A percentile compares a stretch with the other conserved stretches of the same genome.
Evolutionary conservation across 345 rosid genomes (phyloP).

Genomic region (Trapa bicornis): DNA sequence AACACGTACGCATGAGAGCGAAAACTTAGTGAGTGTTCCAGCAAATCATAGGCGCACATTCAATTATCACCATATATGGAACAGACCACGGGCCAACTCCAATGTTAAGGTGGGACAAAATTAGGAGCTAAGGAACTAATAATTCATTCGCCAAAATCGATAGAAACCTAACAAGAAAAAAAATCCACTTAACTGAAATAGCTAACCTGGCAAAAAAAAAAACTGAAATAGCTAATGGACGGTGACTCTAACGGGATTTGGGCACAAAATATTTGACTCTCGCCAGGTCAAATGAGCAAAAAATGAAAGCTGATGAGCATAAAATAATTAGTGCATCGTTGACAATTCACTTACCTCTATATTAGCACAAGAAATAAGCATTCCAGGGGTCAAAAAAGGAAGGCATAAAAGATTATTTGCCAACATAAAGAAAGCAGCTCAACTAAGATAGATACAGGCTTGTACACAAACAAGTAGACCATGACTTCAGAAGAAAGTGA

Average conservation of each 20-base stretch:
- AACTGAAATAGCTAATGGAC: not conserved
- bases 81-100: not conserved
- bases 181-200: not conserved
- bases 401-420: too few relatives aligned
- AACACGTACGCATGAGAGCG: slow-evolving; percentile 7
- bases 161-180: slow-evolving; percentile 20
- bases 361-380: too few relatives aligned
- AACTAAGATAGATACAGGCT: not conserved
- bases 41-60: not conserved
- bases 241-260: not conserved
- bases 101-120: not conserved
- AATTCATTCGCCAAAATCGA: slow-evolving; percentile 12
- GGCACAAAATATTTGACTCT: not conserved
- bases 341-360: too few relatives aligned
- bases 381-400: too few relatives aligned
- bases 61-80: not conserved
- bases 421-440: not conserved
- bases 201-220: not conserved
- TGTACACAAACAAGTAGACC: not conserved
- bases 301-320: not conserved
- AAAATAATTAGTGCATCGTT: not conserved
- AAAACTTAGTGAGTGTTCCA: not conserved
- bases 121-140: not conserved
- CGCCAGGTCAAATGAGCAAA: too few relatives aligned
- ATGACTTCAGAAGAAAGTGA: not conserved